phyloP scores from a whole-genome alignment of 768 basidiomycete species.

The Hirschioporus abietinus region DNA sequence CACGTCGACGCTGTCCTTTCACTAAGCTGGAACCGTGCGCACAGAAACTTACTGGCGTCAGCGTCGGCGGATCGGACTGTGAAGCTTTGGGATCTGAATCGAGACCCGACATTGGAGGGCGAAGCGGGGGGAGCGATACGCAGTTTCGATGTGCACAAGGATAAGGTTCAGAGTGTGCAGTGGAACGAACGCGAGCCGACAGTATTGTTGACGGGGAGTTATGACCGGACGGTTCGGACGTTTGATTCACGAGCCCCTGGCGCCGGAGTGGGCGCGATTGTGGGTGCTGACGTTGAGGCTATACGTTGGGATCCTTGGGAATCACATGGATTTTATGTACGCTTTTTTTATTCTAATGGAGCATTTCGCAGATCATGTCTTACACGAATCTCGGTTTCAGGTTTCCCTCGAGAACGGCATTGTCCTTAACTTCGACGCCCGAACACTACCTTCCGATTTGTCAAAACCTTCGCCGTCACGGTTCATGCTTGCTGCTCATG shows the following conservation, averaged over 20 bases:
- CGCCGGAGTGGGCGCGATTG: conserved; percentile 73
- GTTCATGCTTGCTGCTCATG: conserved; percentile 91
- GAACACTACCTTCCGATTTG: conserved; percentile 71
- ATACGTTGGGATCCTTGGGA: conserved; percentile 97
- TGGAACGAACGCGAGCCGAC: conserved; percentile 91
- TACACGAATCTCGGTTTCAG: conserved; percentile 31
- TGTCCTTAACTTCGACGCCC: conserved; percentile 87
- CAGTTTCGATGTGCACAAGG: conserved; percentile 81
- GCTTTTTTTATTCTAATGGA: conserved; percentile 21
- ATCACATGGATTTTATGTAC: conserved; percentile 76
- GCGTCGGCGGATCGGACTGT: conserved; percentile 93
- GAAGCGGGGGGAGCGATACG: conserved; percentile 64
- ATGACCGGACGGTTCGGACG: conserved; percentile 90
- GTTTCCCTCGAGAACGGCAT: conserved; percentile 94
- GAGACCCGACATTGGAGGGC: conserved; percentile 49
- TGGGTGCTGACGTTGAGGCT: conserved; percentile 92
- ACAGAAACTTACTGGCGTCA: conserved; percentile 87
- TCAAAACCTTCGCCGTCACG: conserved; percentile 59
- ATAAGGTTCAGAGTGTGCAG: conserved; percentile 94
- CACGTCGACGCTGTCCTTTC: conserved; percentile 95
- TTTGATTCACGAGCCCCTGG: conserved; percentile 88
- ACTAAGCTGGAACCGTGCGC: conserved; percentile 86
- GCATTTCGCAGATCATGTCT: background rate
- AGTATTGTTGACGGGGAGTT: conserved; percentile 88
- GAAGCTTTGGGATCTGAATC: conserved; percentile 93